phyloP scores from a whole-genome alignment of 257 asterid species.

The Paulownia fortunei region DNA sequence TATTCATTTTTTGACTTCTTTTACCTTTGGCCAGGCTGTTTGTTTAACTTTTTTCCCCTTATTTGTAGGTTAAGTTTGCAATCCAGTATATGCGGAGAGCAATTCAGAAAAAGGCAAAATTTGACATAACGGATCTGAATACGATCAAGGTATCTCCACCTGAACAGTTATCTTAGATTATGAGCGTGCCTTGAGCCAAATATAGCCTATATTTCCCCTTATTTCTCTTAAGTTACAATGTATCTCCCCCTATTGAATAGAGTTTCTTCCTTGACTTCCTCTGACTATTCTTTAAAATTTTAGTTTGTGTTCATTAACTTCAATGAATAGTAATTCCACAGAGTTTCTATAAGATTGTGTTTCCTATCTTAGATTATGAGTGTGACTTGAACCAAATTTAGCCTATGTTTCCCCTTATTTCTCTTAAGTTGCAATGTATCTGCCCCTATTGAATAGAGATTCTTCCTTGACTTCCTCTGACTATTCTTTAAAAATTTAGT shows the following conservation, averaged over 20 bases:
- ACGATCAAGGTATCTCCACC: conserved; percentile 63
- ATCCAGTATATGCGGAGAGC: conserved; percentile 84
- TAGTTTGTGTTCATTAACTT: background rate
- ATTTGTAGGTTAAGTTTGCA: conserved; percentile 74
- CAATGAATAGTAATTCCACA: background rate
- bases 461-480: background rate
- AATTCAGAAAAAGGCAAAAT: conserved; percentile 76
- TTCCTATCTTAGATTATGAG: background rate
- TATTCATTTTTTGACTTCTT: background rate
- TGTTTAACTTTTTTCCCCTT: background rate
- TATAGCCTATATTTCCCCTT: background rate
- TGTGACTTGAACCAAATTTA: background rate
- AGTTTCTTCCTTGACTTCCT: background rate
- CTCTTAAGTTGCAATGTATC: background rate
- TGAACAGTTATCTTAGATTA: background rate
- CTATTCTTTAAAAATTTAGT: background rate
- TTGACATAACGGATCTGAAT: conserved; percentile 73
- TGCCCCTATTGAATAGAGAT: background rate
- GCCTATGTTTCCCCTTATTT: background rate
- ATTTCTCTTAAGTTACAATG: background rate
- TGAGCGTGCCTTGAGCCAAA: background rate
- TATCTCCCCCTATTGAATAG: background rate
- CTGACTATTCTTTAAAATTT: background rate
- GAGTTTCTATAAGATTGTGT: background rate
- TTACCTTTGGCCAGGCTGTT: background rate